Evolutionary conservation across 2,329 filamentous ascomycete species (phyloP).

Genomic region (Scedosporium minutisporum): DNA sequence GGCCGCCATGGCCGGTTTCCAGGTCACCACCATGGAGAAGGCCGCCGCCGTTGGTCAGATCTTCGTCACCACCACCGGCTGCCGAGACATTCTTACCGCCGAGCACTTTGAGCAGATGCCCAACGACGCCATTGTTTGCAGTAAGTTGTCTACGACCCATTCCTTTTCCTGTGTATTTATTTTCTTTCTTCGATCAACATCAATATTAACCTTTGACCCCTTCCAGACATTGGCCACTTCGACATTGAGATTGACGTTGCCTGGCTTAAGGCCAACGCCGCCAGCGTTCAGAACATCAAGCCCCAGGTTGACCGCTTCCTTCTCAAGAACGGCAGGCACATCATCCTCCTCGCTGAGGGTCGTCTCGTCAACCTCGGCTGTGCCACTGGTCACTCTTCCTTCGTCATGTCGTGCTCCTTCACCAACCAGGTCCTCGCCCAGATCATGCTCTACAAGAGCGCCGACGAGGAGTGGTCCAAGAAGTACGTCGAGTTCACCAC

Average conservation of each 20-base stretch:
- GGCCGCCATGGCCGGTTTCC: conserved; percentile 92
- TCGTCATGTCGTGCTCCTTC: conserved; percentile 99
- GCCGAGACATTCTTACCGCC: conserved; percentile 92
- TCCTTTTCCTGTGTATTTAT: not conserved
- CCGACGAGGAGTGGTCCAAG: conserved; percentile 75
- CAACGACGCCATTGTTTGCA: conserved; percentile 99
- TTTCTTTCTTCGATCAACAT: conserved; percentile 5
- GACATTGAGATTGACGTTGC: conserved; percentile 99
- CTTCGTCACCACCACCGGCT: conserved; percentile 98
- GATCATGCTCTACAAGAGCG: conserved; percentile 94
- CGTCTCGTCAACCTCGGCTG: conserved; percentile 99
- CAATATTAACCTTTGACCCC: conserved; percentile 10
- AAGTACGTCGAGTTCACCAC: conserved; percentile 97
- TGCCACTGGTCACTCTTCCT: conserved; percentile 97
- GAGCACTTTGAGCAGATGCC: conserved; percentile 90
- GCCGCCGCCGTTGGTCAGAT: conserved; percentile 84
- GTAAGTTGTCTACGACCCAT: conserved; percentile 32
- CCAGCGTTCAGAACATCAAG: conserved; percentile 96
- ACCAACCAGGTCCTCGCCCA: conserved; percentile 99
- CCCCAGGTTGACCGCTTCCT: conserved; percentile 97
- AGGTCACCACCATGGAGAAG: conserved; percentile 98
- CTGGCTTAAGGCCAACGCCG: conserved; percentile 96
- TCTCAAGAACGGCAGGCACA: conserved; percentile 87
- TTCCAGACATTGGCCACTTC: conserved; percentile 90
- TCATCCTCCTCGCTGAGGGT: conserved; percentile 97